A percentile compares a stretch with the other conserved stretches of the same genome.
phyloP scores from a whole-genome alignment of 1,284 basidiomycete genomes.

The Fistulinella cinereoalba region DNA sequence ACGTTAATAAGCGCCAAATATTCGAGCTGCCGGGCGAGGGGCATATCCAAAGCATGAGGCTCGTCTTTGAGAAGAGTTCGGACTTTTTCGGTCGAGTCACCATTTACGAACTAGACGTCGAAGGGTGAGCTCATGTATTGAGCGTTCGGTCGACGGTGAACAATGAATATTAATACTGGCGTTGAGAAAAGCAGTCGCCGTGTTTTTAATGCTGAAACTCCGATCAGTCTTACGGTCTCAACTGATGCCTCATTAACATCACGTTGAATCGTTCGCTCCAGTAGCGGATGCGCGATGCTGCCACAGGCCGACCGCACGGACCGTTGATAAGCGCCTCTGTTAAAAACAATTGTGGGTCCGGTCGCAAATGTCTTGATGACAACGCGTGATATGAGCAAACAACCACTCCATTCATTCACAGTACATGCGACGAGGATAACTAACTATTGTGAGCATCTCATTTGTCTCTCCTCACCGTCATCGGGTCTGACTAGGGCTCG shows the following conservation, averaged over 20 bases:
- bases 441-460: slow-evolving; percentile 12
- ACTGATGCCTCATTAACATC: no score
- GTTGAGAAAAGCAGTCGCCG: no score
- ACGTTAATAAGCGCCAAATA: slow-evolving; percentile 66
- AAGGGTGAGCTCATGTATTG: slow-evolving; percentile 34
- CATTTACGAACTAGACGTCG: slow-evolving; percentile 61
- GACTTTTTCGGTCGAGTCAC: slow-evolving; percentile 78
- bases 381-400: slow-evolving; percentile 29
- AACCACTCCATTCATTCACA: slow-evolving; percentile 20
- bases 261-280: no score
- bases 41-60: slow-evolving; percentile 49
- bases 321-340: no score
- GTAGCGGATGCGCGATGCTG: no score
- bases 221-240: no score
- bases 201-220: no score
- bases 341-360: no score
- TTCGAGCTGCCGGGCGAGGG: slow-evolving; percentile 47
- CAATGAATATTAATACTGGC: neutral
- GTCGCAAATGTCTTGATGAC: no score
- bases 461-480: slow-evolving; percentile 1
- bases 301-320: no score
- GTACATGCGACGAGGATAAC: slow-evolving; percentile 18
- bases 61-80: slow-evolving; percentile 75
- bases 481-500: slow-evolving; percentile 2
- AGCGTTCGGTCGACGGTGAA: neutral